Base-by-base conservation (phyloP, 2,329 filamentous ascomycete genomes). In the Colletotrichum cereale region DNA sequence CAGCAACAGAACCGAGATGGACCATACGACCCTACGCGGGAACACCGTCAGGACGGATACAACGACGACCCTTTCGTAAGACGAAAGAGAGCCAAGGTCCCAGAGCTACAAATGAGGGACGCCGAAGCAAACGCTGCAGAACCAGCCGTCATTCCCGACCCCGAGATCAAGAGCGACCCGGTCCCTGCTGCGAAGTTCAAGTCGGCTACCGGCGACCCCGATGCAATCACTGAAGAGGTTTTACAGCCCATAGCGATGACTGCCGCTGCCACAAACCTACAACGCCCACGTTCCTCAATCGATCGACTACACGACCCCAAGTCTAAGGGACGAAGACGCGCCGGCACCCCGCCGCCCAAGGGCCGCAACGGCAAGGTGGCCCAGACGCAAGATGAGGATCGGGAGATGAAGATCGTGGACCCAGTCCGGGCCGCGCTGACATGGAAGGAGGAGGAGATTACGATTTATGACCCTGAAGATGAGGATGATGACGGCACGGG, bases 391-490 rank as follows among this genome's bases (percentile, higher is more conserved):
- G 67, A 57, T 24, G 80, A 82, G 11, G 79, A 81, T 11, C 82
- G 81, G 16, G 75, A 77, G 16, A 75, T 63, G 44, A 64, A 73
- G 66, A 79, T 88, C 36, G 80, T 84, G 63, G 88, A 90, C 66
- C 87, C 88, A 0, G 77, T 90, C 12, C 84, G 89, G 44, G 88
- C 89, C 8, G 85, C 88, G 3, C 82, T 91, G 63, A 92, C 90
- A 2, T 92, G 90, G 90, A 89, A 89, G 75, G 89, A 91, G 74
- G 87, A 91, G 74, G 90, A 92, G 77, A 92, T 92, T 72, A 92
- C 90, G 2, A 84, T 91, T 36, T 90, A 91, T 78, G 87, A 91
- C 74, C 88, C 89, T 0, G 83, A 89, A 50, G 90, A 92, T 76
- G 85, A 87, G 73, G 90, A 92, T 73, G 90, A 92, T 75, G 90